Evolutionary conservation across 345 rosid species (phyloP), one percentile per base, ranked within the genome.

Genomic region (Eutrema japonicum): DNA sequence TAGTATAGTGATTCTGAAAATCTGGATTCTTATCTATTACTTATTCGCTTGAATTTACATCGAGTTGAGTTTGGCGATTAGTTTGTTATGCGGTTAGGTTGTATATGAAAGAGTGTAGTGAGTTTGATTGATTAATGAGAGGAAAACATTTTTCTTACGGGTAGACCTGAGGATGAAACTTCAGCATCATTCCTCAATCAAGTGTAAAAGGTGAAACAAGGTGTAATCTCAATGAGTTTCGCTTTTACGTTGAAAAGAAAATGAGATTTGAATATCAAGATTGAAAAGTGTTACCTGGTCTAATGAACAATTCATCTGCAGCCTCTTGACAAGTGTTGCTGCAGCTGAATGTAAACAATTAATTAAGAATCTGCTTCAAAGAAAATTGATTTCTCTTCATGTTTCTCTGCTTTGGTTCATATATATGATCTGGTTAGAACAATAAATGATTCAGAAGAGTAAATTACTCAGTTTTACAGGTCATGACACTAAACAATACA

Each of bases 311-410:
- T 38, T 51, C n/a, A 46, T 68, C 22, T 67, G 47, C 54, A 77
- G 89, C 82, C 87, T 59, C 66, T 81, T 52, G 85, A 79, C 22
- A 85, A 84, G 58, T 88, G 93, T 69, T 33, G 43, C 5, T 63
- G 51, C 87, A 86, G 77, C 87, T 84, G 10, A 82, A 86, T 74
- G 64, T 36, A 50, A 80, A 82, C 5, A 26, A 77, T 79, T 56
- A 72, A 77, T 79, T 56, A 72, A 77, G 75, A 74, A 62, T 72
- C 84, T 87, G 4, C 85, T 3, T 3, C 86, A 42, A 75, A 74
- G 13, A 81, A 82, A 70, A 79, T 83, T 22, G 87, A 87, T 38
- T 75, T 84, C 57, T 84, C 57, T 78, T 82, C 83, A 80, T 86
- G 84, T 87, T 84, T 74, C 83, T 86, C 47, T 85, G 86, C 13